Evolutionary conservation across 139 green algal species (phyloP).

Genomic region (Micractinium sp.): DNA sequence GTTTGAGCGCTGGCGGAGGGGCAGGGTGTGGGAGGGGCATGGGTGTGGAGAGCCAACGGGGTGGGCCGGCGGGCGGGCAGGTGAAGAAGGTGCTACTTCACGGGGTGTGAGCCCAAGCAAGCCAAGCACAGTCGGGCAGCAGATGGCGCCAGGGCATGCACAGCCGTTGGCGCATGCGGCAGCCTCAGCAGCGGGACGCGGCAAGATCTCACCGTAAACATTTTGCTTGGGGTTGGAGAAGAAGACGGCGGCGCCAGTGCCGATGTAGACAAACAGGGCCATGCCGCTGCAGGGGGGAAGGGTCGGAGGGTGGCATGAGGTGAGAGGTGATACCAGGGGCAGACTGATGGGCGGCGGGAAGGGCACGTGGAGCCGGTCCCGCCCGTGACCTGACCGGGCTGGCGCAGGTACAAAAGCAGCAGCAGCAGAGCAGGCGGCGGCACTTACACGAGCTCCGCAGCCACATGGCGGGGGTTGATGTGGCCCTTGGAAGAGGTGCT

Average conservation of each 20-base stretch:
- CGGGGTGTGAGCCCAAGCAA: not conserved
- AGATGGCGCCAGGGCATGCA: not conserved
- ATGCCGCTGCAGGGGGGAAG: not conserved
- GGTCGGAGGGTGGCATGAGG: not conserved
- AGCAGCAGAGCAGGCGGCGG: not conserved
- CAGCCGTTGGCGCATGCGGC: not conserved
- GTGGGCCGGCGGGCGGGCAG: too few species aligned
- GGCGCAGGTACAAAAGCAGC: too few species aligned
- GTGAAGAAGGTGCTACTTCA: too few species aligned
- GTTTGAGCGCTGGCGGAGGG: not conserved
- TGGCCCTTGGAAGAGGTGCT: not conserved
- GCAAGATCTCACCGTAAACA: not conserved
- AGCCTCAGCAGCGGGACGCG: not conserved
- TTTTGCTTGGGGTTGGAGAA: not conserved
- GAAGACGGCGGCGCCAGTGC: slow-evolving; percentile 2
- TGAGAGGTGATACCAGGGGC: not conserved
- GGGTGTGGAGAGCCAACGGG: too few species aligned
- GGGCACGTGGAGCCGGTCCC: not conserved
- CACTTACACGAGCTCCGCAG: not conserved
- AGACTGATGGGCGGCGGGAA: not conserved
- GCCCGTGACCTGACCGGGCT: not conserved
- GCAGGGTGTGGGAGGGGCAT: not conserved
- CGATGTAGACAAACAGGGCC: slow-evolving; percentile 21
- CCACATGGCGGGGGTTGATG: slow-evolving; percentile 13
- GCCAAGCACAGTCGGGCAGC: too few species aligned